Evolutionary conservation across 495 filamentous ascomycete species (phyloP), one percentile per base, ranked within the genome.

Genomic region (Sabuloglossum arenarium): DNA sequence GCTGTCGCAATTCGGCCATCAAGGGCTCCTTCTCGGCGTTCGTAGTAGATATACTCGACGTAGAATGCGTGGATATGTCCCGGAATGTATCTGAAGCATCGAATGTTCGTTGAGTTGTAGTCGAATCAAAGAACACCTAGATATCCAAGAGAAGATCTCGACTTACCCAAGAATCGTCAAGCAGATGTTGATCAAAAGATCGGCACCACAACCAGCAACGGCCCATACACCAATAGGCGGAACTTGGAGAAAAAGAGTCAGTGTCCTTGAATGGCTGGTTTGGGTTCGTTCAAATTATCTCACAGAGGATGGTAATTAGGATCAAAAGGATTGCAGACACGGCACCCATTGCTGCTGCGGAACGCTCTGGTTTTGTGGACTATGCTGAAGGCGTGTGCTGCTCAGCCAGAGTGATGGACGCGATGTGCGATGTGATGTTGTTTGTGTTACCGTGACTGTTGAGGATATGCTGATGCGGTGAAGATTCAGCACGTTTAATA

Each of bases 31-130:
- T 84, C 76, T 54, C 74, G 73, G 14, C 84, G 81, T 31, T 85
- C 72, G 61, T 83, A 94, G 65, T 91, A 95, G 51, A 93, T 75
- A 62, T 86, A 94, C 68, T 88, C 80, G 56, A 95, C 61, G 64
- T 96, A 97, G 70, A 93, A 94, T 6, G 86, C 90, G 64, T 95
- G 90, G 27, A 94, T 76, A 60, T 90, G 81, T 6, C 85, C 85
- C 0, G 86, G 87, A 55, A 91, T 65, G 61, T 81, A 84, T 1
- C 84, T 86, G 56, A 21, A 55, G 42, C 27, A 6, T 11, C 25
- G 16, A 10, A 32, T 51, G 28, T 28, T 21, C 12, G 37, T 12
- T 14, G 23, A 25, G 12, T 55, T 0, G 54, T n/a, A 10, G 1
- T 9, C 9, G 14, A 54, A 39, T 34, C 8, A 14, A 4, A 23